Evolutionary conservation across 305 asterid genomes (phyloP), one percentile per base, ranked within the genome.

Genomic region (Fraxinus velutina): DNA sequence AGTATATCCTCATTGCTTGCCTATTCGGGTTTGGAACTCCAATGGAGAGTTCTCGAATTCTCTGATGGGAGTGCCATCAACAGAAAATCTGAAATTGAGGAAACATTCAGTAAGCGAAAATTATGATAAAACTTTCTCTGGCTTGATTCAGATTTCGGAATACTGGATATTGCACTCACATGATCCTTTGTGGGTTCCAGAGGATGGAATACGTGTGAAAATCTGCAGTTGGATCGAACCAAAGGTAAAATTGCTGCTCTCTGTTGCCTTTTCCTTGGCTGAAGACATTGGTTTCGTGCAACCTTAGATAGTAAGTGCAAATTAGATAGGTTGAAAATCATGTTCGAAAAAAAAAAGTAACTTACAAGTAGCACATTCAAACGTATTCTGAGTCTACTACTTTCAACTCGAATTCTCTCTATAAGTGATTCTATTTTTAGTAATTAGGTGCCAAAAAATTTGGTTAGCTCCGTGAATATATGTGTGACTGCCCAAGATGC

Each of bases 141-240:
- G 24, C 64, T 5, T 52, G 64, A n/a, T 52, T 52, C 10, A 50
- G 62, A 50, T 15, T 15, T 15, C 22, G n/a, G 47, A 39, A 39
- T 39, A 8, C 47, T 39, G 47, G 47, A 39, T 39, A 1, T 39
- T 39, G 13, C 19, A 70, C 90, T 87, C 76, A 87, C 92, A 88
- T 85, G 64, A 89, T 91, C 57, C 81, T 75, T 68, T 89, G 85
- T 24, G 91, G 89, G 76, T 91, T 91, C 94, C 94, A 89, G 15
- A 85, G 87, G 64, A 91, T 82, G 75, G 91, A 86, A 42, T 91
- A 89, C 0, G 94, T 87, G 64, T 91, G 94, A 82, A 88, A 91
- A 75, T 87, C 91, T 9, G 84, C 83, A 5, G 93, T 89, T 0
- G 94, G 91, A n/a, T 88, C 91, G 57, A 88, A 89, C 92, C 92